Evolutionary conservation across 148 eudicot genomes (phyloP).

Genomic region (Rhododendron molle): DNA sequence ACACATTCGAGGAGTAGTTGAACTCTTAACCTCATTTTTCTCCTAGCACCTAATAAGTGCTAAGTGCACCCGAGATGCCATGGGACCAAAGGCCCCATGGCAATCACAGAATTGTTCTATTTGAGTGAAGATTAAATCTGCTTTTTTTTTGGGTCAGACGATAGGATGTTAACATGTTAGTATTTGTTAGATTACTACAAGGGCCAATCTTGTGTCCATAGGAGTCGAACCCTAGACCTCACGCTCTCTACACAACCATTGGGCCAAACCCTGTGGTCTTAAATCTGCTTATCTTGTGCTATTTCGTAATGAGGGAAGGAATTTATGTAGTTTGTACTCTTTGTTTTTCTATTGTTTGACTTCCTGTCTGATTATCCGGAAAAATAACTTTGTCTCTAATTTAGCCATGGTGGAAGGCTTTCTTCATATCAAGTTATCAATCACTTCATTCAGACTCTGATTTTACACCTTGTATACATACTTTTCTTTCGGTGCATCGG

Average conservation of each 20-base stretch:
- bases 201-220: too few relatives aligned
- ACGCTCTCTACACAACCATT: too few relatives aligned
- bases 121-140: background rate
- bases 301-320: background rate
- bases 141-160: too few relatives aligned
- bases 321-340: background rate
- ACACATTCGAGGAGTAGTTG: too few relatives aligned
- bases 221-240: too few relatives aligned
- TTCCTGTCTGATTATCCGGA: background rate
- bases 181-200: too few relatives aligned
- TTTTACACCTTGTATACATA: background rate
- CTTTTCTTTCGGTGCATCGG: background rate
- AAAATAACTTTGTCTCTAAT: background rate
- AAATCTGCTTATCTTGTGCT: background rate
- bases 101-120: background rate
- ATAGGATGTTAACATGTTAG: too few relatives aligned
- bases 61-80: too few relatives aligned
- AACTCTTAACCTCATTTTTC: too few relatives aligned
- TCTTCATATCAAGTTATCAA: background rate
- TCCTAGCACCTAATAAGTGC: too few relatives aligned
- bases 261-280: too few relatives aligned
- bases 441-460: background rate
- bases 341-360: background rate
- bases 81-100: too few relatives aligned
- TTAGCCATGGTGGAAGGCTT: background rate